phyloP scores from a whole-genome alignment of 306 rosid species.

The Chamaecrista fasciculata region DNA sequence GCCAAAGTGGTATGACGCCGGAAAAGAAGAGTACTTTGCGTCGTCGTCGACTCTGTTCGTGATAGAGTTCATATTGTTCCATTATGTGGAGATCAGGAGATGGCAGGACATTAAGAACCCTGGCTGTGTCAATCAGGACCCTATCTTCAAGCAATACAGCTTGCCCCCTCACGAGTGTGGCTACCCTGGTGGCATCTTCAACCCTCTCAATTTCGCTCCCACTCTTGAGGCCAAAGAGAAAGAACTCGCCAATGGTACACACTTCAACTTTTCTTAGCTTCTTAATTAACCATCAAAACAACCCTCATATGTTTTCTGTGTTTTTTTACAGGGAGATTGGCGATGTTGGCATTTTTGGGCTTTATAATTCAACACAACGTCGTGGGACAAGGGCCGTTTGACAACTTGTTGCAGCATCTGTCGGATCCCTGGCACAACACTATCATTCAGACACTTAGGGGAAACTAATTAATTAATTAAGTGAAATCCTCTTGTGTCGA shows the following conservation, averaged over 20 bases:
- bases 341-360: constrained; percentile 98
- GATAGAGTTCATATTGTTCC: constrained; percentile 95
- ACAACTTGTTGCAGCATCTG: constrained; percentile 91
- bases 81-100: constrained; percentile 91
- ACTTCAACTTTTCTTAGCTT: too few relatives aligned
- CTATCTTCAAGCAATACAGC: constrained; percentile 98
- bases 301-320: too few relatives aligned
- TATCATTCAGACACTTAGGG: constrained; percentile 69
- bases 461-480: too few relatives aligned
- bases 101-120: constrained; percentile 99
- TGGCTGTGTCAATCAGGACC: constrained; percentile 95
- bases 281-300: too few relatives aligned
- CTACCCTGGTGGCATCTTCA: constrained; percentile 91
- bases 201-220: constrained; percentile 94
- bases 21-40: constrained; percentile 83
- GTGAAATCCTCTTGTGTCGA: too few relatives aligned
- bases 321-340: constrained; percentile 73
- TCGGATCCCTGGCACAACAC: constrained; percentile 99
- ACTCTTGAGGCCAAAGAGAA: constrained; percentile 93
- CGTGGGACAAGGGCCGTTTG: constrained; percentile 91
- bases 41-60: constrained; percentile 94
- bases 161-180: constrained; percentile 73
- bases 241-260: constrained; percentile 85
- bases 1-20: constrained; percentile 95
- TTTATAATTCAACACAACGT: constrained; percentile 87